These are phyloP conservation scores for Panicum miliaceum DNA, from an alignment of 176 grass and related monocot genomes.

Conservation along the genomic window DNA sequence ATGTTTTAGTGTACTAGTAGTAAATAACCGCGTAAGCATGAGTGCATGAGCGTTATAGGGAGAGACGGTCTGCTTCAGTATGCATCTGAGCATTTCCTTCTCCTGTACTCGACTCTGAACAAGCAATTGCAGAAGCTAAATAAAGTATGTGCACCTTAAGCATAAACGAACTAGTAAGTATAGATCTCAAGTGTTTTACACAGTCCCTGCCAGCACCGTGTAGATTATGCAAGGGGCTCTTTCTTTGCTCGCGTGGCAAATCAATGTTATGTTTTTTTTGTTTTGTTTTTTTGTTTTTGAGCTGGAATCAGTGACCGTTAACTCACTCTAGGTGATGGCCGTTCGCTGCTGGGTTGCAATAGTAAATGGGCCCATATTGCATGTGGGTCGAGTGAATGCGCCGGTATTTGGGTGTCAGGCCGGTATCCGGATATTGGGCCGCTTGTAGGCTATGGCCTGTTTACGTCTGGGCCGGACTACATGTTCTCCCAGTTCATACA, in stretches of 20 bases:
- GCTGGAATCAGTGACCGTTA: too few species aligned
- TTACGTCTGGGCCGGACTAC: background rate
- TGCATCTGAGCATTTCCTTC: background rate
- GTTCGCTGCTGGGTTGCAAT: too few species aligned
- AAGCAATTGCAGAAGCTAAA: background rate
- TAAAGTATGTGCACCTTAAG: background rate
- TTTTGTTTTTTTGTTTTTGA: too few species aligned
- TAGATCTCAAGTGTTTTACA: too few species aligned
- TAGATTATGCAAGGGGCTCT: too few species aligned
- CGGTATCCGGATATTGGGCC: background rate
- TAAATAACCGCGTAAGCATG: background rate
- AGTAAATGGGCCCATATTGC: too few species aligned
- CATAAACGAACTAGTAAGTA: background rate
- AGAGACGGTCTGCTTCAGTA: background rate
- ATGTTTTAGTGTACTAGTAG: background rate
- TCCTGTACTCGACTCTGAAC: background rate
- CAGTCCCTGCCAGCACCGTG: too few species aligned
- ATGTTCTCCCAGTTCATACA: too few species aligned
- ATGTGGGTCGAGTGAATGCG: background rate
- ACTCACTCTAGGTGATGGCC: too few species aligned
- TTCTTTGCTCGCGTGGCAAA: too few species aligned
- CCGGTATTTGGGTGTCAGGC: background rate
- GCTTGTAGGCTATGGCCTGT: background rate
- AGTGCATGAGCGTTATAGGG: background rate
- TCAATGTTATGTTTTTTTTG: too few species aligned